Percentiles rank a stretch among this genome's conserved stretches.
phyloP scores from a whole-genome alignment of 1,284 basidiomycete species.

The Vanrija sp. region DNA sequence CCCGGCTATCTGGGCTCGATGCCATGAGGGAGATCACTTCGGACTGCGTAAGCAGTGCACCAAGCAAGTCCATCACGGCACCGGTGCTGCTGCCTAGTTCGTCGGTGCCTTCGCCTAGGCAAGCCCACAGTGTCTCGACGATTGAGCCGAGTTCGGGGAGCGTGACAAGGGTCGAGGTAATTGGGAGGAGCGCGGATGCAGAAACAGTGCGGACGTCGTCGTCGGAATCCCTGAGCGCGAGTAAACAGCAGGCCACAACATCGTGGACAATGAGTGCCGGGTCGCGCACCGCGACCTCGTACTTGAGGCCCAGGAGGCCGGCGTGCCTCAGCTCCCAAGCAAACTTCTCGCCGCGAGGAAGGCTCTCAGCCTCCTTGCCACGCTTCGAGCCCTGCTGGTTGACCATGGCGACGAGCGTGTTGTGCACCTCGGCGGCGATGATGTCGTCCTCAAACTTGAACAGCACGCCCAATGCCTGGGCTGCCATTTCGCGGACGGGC shows the following conservation, averaged over 20 bases:
- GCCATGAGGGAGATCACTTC: constrained; percentile 32
- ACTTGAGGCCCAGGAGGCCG: constrained; percentile 92
- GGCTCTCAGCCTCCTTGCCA: constrained; percentile 49
- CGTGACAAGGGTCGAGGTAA: constrained; percentile 73
- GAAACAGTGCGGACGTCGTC: constrained; percentile 97
- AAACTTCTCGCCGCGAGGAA: constrained; percentile 54
- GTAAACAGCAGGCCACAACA: constrained; percentile 79
- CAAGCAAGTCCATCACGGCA: constrained; percentile 90
- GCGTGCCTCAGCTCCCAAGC: constrained; percentile 98
- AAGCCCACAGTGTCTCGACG: constrained; percentile 84
- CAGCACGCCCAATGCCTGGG: constrained; percentile 87
- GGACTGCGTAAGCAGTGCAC: constrained; percentile 29
- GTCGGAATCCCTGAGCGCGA: constrained; percentile 87
- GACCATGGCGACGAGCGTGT: constrained; percentile 87
- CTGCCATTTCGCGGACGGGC: constrained; percentile 93
- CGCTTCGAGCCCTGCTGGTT: constrained; percentile 65
- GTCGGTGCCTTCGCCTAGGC: constrained; percentile 89
- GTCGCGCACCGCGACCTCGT: constrained; percentile 84
- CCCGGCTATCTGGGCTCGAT: constrained; percentile 39
- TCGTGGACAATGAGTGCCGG: constrained; percentile 55
- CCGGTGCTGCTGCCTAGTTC: constrained; percentile 96
- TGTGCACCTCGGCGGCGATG: constrained; percentile 75
- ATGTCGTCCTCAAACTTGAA: constrained; percentile 77
- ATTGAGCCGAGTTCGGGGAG: constrained; percentile 60
- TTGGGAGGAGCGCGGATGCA: constrained; percentile 83